Base-by-base conservation (phyloP, 768 basidiomycete species). In the Cyclocybe cylindracea region DNA sequence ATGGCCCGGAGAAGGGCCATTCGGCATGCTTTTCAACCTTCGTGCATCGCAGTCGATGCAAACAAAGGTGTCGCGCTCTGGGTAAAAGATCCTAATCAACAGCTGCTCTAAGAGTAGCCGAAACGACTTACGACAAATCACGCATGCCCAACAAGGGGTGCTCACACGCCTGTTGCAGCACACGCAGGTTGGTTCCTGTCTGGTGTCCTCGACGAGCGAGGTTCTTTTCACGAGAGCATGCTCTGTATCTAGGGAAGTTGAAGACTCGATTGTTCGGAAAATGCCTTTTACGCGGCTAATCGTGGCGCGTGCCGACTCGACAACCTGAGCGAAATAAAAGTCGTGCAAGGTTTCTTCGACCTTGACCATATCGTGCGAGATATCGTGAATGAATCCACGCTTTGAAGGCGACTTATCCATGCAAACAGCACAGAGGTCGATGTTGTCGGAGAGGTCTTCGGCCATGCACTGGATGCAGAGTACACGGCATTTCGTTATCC, bases 391-490 rank as follows among this genome's bases (percentile, higher is more conserved):
- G 50, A 71, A 71, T 7, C 58, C 57, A 3, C 65, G 61, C 53
- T 66, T 63, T 10, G 60, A 51, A 2, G 66, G 64, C 3, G 64
- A 52, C 39, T 59, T 64, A 42, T 71, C 64, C n/a, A 70, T 54
- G 46, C 70, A 71, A 14, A 60, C 59, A 19, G 59, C 57, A 46
- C 71, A 73, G 4, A 73, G 47, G 44, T 68, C 66, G 41, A 71
- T 64, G 50, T 67, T 68, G 46, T 70, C 66, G 1, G 68, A 69
- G 8, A 67, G 59, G 43, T 70, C 66, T 11, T 68, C 67, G 5
- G 63, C 58, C 49, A 70, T 65, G 48, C 69, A 73, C n/a, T 68
- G 60, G 6, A 70, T 53, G 48, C 70, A 71, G 2, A 69, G 33
- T 31, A 68, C 60, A 36, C 71, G 56, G 34, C 60, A 64, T 53